A percentile compares a stretch with the other conserved stretches of the same genome.
Conservation (phyloP, 169 alveolate species). For the Plasmodium gallinaceum region DNA sequence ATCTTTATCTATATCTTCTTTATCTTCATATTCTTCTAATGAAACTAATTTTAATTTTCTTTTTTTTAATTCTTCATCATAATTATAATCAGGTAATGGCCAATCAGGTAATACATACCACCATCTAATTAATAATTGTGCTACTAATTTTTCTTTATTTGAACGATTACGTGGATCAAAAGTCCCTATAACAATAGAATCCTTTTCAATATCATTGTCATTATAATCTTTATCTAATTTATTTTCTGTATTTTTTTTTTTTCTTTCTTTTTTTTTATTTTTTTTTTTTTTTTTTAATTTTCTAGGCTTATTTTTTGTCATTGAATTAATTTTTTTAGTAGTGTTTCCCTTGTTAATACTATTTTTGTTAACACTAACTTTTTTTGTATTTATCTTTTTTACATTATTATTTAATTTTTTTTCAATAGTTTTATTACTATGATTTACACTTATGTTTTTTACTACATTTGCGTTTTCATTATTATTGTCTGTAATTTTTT, state of each 20-base stretch:
- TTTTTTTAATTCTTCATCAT: slow-evolving; percentile 81
- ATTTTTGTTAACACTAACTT: neutral
- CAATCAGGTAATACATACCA: slow-evolving; percentile 95
- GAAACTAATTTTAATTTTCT: slow-evolving; percentile 88
- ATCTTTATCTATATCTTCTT: slow-evolving; percentile 88
- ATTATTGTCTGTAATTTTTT: neutral
- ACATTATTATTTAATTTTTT: neutral
- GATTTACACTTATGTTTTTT: neutral
- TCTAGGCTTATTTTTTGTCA: slow-evolving; percentile 1
- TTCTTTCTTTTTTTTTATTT: neutral
- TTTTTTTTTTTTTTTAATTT: slow-evolving; percentile 16
- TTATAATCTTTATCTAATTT: neutral
- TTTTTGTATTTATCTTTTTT: neutral
- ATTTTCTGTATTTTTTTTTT: slow-evolving; percentile 7
- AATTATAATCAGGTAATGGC: slow-evolving; percentile 93
- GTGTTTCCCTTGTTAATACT: neutral
- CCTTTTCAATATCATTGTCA: slow-evolving; percentile 74
- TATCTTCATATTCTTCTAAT: slow-evolving; percentile 91
- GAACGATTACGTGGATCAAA: slow-evolving; percentile 82
- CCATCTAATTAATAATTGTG: slow-evolving; percentile 89
- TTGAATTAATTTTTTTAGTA: neutral
- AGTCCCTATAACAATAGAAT: slow-evolving; percentile 80
- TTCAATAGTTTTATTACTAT: neutral
- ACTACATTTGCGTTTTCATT: neutral
- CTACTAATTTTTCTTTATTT: slow-evolving; percentile 80